Percentiles rank a stretch among this genome's conserved stretches.
These are phyloP conservation scores for Heterobasidion annosum DNA, from an alignment of 1,284 basidiomycete genomes.

Conservation along the genomic window DNA sequence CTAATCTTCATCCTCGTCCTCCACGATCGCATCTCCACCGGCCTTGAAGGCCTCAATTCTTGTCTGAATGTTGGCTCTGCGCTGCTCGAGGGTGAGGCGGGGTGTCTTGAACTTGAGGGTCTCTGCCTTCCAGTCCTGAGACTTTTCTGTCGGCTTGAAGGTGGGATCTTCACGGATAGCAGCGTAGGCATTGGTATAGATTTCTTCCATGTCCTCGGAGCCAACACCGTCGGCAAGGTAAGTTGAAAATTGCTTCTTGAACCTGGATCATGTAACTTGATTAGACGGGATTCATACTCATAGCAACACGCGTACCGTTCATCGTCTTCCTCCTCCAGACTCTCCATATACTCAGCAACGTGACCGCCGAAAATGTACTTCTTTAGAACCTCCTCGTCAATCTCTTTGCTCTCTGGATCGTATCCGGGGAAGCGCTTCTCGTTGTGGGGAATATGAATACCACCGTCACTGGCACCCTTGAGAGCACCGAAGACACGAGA, in stretches of 20 bases:
- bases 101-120: constrained; percentile 62
- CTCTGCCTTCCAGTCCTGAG: constrained; percentile 90
- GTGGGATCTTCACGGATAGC: constrained; percentile 93
- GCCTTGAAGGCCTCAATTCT: constrained; percentile 85
- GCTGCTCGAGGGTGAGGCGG: constrained; percentile 76
- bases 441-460: constrained; percentile 96
- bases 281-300: not conserved
- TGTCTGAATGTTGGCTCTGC: constrained; percentile 67
- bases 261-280: constrained; percentile 34
- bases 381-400: constrained; percentile 92
- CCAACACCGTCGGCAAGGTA: constrained; percentile 96
- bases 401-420: constrained; percentile 89
- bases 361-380: constrained; percentile 99
- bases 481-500: constrained; percentile 98
- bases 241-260: constrained; percentile 97
- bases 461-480: constrained; percentile 98
- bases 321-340: constrained; percentile 98
- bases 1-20: constrained; percentile 33
- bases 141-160: constrained; percentile 90
- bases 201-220: constrained; percentile 96
- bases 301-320: constrained; percentile 54
- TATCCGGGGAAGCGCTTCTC: constrained; percentile 98
- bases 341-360: constrained; percentile 99
- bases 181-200: constrained; percentile 85
- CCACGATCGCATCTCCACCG: constrained; percentile 37